Percentiles rank a stretch among this genome's conserved stretches.
Evolutionary conservation across 2,329 filamentous ascomycete genomes (phyloP).

Genomic region (Arthrinium phaeospermum): DNA sequence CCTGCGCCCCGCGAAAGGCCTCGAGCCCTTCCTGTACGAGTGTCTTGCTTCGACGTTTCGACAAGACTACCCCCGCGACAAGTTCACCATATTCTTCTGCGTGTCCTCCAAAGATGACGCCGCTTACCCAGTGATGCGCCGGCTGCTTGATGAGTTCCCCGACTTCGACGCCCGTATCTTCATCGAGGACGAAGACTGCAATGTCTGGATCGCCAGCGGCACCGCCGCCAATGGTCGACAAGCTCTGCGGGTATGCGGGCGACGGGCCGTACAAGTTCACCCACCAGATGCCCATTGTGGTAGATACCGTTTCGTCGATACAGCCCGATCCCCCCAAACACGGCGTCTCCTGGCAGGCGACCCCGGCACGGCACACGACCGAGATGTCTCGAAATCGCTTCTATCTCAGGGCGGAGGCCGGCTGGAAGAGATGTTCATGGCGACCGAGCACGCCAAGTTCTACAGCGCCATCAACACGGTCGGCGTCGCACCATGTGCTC

Average conservation of each 20-base stretch:
- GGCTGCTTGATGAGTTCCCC: conserved; percentile 76
- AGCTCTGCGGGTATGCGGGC: conserved; percentile 71
- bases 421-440: conserved; percentile 93
- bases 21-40: conserved; percentile 89
- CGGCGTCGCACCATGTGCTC: conserved; percentile 86
- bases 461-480: conserved; percentile 97
- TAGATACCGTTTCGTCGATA: conserved; percentile 66
- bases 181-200: conserved; percentile 90
- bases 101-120: conserved; percentile 77
- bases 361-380: conserved; percentile 38
- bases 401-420: conserved; percentile 70
- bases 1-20: conserved; percentile 90
- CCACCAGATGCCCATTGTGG: conserved; percentile 87
- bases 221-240: conserved; percentile 89
- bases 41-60: conserved; percentile 86
- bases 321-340: conserved; percentile 33
- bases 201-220: conserved; percentile 85
- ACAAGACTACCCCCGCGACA: conserved; percentile 79
- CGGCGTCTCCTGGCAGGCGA: conserved; percentile 42
- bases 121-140: conserved; percentile 74
- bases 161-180: conserved; percentile 73
- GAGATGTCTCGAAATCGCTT: conserved; percentile 34
- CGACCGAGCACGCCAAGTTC: conserved; percentile 93
- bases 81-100: conserved; percentile 82
- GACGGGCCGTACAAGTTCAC: conserved; percentile 83